Conservation (phyloP, 2,329 filamentous ascomycete species). For the Thermomyces lanuginosus region DNA sequence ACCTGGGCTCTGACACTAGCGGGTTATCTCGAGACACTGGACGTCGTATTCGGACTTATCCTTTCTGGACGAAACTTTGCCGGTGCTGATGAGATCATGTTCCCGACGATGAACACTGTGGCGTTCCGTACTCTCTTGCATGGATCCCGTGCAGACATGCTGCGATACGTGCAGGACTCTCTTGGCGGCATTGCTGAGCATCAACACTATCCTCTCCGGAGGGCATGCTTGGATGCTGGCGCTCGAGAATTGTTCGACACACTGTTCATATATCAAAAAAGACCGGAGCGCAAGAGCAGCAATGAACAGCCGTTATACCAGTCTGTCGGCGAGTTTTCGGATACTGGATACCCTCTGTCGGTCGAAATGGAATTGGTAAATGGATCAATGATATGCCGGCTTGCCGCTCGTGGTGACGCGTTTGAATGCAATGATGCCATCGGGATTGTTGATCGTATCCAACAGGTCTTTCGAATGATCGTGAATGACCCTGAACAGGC, state of each 20-base stretch:
- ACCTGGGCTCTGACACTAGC: constrained; percentile 61
- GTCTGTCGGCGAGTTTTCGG: constrained; percentile 47
- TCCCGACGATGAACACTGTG: constrained; percentile 87
- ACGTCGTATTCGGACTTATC: constrained; percentile 68
- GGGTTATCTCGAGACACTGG: constrained; percentile 44
- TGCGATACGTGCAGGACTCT: constrained; percentile 57
- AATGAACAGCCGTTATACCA: constrained; percentile 33
- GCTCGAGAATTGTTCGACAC: constrained; percentile 42
- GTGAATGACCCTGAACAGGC: constrained; percentile 33
- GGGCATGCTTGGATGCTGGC: constrained; percentile 40
- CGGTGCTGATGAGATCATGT: constrained; percentile 50
- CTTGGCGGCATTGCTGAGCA: constrained; percentile 50
- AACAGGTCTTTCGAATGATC: constrained; percentile 43
- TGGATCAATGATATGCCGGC: constrained; percentile 48
- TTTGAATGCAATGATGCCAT: constrained; percentile 32
- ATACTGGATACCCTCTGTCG: constrained; percentile 68
- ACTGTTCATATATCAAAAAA: constrained; percentile 50
- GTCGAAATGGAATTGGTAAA: constrained; percentile 56
- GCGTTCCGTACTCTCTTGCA: constrained; percentile 57
- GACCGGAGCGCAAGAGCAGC: constrained; percentile 18
- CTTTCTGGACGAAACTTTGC: constrained; percentile 70
- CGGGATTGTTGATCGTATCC: constrained; percentile 42
- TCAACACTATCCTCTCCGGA: constrained; percentile 63
- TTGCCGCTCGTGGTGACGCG: constrained; percentile 48
- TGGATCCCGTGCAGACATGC: constrained; percentile 46